phyloP scores from a whole-genome alignment of 331 rosid species.

The Rosa hybrid region DNA sequence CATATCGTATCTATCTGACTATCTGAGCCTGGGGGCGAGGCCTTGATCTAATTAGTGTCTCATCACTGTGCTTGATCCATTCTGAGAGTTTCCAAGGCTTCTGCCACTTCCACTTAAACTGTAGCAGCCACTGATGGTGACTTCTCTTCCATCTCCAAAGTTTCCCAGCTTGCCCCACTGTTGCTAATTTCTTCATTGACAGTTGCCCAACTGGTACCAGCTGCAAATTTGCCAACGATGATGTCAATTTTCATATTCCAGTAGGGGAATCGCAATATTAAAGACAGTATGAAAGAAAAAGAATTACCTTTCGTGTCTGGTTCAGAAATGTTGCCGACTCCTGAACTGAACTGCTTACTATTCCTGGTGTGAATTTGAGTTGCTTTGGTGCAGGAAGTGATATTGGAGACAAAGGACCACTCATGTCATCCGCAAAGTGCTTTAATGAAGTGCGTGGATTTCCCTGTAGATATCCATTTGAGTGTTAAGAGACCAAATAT shows the following conservation, averaged over 20 bases:
- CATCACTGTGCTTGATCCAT: slow-evolving; percentile 87
- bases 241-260: slow-evolving; percentile 23
- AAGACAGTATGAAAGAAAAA: slow-evolving; percentile 14
- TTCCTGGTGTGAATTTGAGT: slow-evolving; percentile 80
- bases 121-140: slow-evolving; percentile 91
- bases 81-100: slow-evolving; percentile 94
- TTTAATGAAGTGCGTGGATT: slow-evolving; percentile 49
- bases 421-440: slow-evolving; percentile 69
- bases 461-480: slow-evolving; percentile 39
- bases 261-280: background rate
- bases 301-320: slow-evolving; percentile 56
- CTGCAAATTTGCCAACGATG: slow-evolving; percentile 36
- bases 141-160: slow-evolving; percentile 93
- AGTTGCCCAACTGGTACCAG: slow-evolving; percentile 74
- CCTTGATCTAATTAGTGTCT: slow-evolving; percentile 75
- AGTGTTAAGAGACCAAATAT: background rate
- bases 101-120: slow-evolving; percentile 94
- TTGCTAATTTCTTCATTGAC: slow-evolving; percentile 66
- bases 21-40: slow-evolving; percentile 52
- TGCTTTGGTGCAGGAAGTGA: slow-evolving; percentile 80
- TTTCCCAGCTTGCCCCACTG: slow-evolving; percentile 73
- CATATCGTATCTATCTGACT: slow-evolving; percentile 42
- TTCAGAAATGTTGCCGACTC: slow-evolving; percentile 49
- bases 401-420: slow-evolving; percentile 65
- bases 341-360: slow-evolving; percentile 56